phyloP scores from a whole-genome alignment of 1,139 yeast genomes.

The Komagataea norvegica region DNA sequence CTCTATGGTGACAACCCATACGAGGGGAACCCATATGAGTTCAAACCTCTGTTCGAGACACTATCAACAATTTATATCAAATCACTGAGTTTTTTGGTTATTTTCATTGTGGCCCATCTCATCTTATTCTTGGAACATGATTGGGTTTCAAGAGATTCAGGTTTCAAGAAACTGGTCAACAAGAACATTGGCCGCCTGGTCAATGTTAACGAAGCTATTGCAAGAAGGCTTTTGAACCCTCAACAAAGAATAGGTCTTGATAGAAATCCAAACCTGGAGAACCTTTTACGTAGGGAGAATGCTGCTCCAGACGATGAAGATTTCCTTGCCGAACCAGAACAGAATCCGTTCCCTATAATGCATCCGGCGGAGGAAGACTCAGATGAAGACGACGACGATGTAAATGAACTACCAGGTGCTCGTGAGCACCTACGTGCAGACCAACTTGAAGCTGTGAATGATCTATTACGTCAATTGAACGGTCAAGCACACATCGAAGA shows the following conservation, averaged over 20 bases:
- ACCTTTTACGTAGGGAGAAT: not conserved
- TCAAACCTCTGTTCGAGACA: constrained; percentile 15
- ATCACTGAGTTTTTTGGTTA: constrained; percentile 26
- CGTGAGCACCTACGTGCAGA: constrained; percentile 8
- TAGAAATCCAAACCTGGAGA: not conserved
- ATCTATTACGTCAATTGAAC: not conserved
- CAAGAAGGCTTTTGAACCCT: constrained; percentile 12
- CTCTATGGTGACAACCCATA: constrained; percentile 19
- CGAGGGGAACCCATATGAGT: constrained; percentile 40
- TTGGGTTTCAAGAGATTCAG: constrained; percentile 69
- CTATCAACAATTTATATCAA: constrained; percentile 22
- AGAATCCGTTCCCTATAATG: too few relatives aligned
- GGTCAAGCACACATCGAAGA: too few relatives aligned
- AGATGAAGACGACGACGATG: constrained; percentile 15
- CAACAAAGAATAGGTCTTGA: not conserved
- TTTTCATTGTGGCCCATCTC: constrained; percentile 40
- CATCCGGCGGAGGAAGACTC: too few relatives aligned
- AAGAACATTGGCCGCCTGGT: constrained; percentile 52
- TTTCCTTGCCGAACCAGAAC: too few relatives aligned
- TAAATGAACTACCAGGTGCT: constrained; percentile 2
- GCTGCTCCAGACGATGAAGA: constrained; percentile 3
- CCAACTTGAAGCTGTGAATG: constrained; percentile 2
- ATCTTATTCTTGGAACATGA: constrained; percentile 59
- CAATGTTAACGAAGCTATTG: constrained; percentile 24
- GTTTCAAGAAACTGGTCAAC: constrained; percentile 51